A percentile compares a stretch with the other conserved stretches of the same genome.
These are phyloP conservation scores for Juglanconis oblonga DNA, from an alignment of 2,329 filamentous ascomycete genomes.

Conservation along the genomic window DNA sequence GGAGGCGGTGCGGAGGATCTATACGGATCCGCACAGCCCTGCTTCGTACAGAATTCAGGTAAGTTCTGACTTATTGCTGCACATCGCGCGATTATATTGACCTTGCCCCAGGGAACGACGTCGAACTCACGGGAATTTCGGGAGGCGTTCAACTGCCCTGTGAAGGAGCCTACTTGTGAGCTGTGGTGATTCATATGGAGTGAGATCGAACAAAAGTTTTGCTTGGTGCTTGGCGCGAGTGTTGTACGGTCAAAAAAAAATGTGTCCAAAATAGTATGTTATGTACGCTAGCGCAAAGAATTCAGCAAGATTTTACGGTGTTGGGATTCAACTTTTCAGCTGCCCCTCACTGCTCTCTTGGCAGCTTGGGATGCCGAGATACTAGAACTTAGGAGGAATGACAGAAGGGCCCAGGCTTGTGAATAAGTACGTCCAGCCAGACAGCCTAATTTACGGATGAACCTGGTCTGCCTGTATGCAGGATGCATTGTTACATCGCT, in stretches of 20 bases:
- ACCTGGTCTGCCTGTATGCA: not conserved
- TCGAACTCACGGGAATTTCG: conserved; percentile 66
- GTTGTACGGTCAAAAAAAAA: not conserved
- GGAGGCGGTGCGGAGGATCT: conserved; percentile 53
- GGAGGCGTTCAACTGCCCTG: conserved; percentile 64
- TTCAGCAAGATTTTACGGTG: not conserved
- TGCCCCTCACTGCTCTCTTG: not conserved
- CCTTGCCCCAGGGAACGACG: conserved; percentile 42
- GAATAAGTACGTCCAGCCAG: not conserved
- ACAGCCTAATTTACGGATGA: not conserved
- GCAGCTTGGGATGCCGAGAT: not conserved
- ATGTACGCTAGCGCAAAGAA: not conserved
- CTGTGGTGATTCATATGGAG: conserved; percentile 51
- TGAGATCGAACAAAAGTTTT: not conserved
- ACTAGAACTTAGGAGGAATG: not conserved
- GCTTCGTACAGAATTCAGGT: conserved; percentile 59
- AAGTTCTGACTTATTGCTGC: not conserved
- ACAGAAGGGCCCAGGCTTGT: not conserved
- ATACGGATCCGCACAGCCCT: conserved; percentile 64
- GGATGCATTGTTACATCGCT: not conserved
- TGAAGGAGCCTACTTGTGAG: conserved; percentile 65
- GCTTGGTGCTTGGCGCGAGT: not conserved
- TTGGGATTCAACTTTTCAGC: not conserved
- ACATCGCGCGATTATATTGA: not conserved
- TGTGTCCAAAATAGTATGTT: not conserved